phyloP scores from a whole-genome alignment of 108 stramenopile genomes.

The Tribonema minus region DNA sequence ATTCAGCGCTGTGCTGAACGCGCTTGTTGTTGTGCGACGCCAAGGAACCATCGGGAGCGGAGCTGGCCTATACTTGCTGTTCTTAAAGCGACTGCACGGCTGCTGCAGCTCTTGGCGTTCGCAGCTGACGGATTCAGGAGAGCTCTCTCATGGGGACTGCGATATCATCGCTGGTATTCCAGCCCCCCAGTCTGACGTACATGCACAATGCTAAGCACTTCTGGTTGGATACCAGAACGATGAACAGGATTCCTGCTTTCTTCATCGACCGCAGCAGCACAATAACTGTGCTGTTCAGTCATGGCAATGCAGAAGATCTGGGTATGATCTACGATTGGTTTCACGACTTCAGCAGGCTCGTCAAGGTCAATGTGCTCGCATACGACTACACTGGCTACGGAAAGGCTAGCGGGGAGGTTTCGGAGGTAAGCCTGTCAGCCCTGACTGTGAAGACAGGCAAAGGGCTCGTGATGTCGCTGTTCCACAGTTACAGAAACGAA shows the following conservation, averaged over 20 bases:
- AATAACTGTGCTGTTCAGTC: conserved; percentile 39
- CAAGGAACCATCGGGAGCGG: too few relatives aligned
- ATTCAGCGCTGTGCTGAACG: too few relatives aligned
- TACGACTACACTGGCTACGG: conserved; percentile 97
- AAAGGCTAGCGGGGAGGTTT: conserved; percentile 54
- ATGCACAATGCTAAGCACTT: conserved; percentile 42
- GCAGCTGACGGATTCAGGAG: too few relatives aligned
- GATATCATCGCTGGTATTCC: conserved; percentile 44
- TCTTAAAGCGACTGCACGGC: too few relatives aligned
- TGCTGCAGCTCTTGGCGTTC: too few relatives aligned
- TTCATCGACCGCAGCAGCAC: conserved; percentile 37
- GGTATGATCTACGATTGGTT: conserved; percentile 52
- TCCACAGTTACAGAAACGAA: too few relatives aligned
- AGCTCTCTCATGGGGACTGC: conserved; percentile 42
- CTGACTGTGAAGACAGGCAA: too few relatives aligned
- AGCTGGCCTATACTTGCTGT: too few relatives aligned
- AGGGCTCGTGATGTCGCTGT: too few relatives aligned
- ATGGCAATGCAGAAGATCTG: conserved; percentile 48
- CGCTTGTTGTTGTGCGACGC: too few relatives aligned
- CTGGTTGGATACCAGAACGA: conserved; percentile 32
- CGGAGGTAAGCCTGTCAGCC: conserved; percentile 10
- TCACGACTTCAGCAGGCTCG: conserved; percentile 47
- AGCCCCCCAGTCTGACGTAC: conserved; percentile 40
- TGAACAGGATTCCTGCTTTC: conserved; percentile 39
- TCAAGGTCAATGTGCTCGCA: conserved; percentile 87